Conservation (phyloP, 73 alveolate species). For the Stentor roeselii region DNA sequence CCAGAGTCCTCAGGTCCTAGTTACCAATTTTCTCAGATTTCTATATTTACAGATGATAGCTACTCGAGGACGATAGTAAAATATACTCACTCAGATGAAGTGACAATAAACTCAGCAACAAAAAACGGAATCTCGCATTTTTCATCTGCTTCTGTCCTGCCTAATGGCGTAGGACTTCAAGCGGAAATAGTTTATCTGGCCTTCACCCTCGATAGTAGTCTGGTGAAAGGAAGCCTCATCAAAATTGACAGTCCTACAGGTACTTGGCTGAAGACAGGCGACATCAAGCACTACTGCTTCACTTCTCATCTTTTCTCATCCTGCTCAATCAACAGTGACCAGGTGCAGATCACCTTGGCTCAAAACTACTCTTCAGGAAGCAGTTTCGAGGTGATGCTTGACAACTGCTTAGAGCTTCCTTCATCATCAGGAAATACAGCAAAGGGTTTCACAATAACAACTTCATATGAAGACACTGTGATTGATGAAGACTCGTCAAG, state of each 20-base stretch:
- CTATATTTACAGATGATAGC: not conserved
- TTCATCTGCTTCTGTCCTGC: not conserved
- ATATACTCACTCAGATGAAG: not conserved
- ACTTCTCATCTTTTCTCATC: not conserved
- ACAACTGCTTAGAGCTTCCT: not conserved
- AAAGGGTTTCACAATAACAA: not conserved
- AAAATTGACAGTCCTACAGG: not conserved
- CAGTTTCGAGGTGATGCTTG: not conserved
- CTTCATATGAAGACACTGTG: not conserved
- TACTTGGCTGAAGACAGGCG: not conserved
- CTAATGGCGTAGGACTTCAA: not conserved
- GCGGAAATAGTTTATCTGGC: not conserved
- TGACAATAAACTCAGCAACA: not conserved
- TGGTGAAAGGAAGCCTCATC: not conserved
- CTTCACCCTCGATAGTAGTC: not conserved
- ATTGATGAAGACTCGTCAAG: not conserved
- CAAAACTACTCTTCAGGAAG: too few species aligned
- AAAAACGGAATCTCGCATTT: not conserved
- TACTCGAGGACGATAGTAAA: not conserved
- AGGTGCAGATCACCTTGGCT: not conserved
- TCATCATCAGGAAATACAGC: not conserved
- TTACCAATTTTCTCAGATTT: not conserved
- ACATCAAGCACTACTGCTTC: not conserved
- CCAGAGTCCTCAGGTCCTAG: not conserved
- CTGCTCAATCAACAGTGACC: not conserved